These are phyloP conservation scores for Francoa sonchifolia DNA, from an alignment of 441 rosid genomes.

Conservation along the genomic window DNA sequence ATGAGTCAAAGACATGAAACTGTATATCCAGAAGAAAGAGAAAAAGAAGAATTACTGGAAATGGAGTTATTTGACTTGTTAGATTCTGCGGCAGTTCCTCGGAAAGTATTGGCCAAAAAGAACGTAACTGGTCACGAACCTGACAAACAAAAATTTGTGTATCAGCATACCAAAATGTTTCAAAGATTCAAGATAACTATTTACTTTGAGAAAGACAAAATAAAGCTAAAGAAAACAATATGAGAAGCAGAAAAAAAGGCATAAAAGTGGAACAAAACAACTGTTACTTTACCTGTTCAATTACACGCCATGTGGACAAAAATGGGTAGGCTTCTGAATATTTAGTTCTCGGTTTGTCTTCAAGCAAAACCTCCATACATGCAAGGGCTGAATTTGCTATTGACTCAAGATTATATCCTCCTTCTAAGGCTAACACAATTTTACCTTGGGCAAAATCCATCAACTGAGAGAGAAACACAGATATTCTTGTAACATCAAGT, in stretches of 20 bases:
- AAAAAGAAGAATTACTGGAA: constrained; percentile 24
- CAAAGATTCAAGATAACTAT: no score
- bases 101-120: constrained; percentile 65
- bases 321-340: constrained; percentile 63
- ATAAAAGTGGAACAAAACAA: constrained; percentile 8
- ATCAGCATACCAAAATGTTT: constrained; percentile 6
- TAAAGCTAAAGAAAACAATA: not conserved
- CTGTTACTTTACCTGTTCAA: constrained; percentile 42
- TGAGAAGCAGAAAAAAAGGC: not conserved
- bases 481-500: not conserved
- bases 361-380: constrained; percentile 76
- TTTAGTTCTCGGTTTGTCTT: constrained; percentile 30
- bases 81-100: constrained; percentile 55
- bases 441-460: constrained; percentile 76
- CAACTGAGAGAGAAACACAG: constrained; percentile 32
- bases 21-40: constrained; percentile 4
- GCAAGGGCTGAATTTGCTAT: constrained; percentile 79
- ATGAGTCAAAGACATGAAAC: not conserved
- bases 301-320: constrained; percentile 80
- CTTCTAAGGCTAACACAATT: constrained; percentile 82
- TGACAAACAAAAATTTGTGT: constrained; percentile 18
- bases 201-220: no score
- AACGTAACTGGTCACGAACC: constrained; percentile 57
- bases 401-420: constrained; percentile 86
- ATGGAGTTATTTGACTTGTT: constrained; percentile 41